Percentiles rank a stretch among this genome's conserved stretches.
phyloP scores from a whole-genome alignment of 495 filamentous ascomycete genomes.

The Glonium stellatum region DNA sequence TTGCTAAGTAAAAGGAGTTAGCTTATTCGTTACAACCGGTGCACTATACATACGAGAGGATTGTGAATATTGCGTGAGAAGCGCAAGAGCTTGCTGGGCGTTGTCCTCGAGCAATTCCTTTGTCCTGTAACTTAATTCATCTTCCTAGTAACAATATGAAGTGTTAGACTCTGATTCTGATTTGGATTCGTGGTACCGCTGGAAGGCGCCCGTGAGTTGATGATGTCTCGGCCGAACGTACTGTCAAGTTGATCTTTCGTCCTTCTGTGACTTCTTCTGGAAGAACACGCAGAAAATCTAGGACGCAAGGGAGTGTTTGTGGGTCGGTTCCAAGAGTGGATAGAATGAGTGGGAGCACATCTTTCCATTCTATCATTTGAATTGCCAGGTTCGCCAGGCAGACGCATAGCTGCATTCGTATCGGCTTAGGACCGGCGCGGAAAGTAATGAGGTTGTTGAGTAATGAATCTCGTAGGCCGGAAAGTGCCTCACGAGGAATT shows the following conservation, averaged over 20 bases:
- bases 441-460: constrained; percentile 70
- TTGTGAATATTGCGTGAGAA: constrained; percentile 81
- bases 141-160: constrained; percentile 61
- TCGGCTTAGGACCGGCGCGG: constrained; percentile 76
- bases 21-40: background rate
- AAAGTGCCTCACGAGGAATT: constrained; percentile 66
- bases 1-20: constrained; percentile 27
- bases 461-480: constrained; percentile 72
- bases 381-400: constrained; percentile 90
- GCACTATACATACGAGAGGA: constrained; percentile 64
- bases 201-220: constrained; percentile 41
- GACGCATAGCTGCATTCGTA: constrained; percentile 90
- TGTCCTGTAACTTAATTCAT: constrained; percentile 76
- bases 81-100: constrained; percentile 71
- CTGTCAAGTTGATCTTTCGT: constrained; percentile 95
- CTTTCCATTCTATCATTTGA: constrained; percentile 93
- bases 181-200: constrained; percentile 34
- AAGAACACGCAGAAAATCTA: constrained; percentile 93
- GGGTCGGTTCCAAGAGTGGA: constrained; percentile 68
- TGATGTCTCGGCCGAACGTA: constrained; percentile 64
- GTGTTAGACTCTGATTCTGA: constrained; percentile 44
- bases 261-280: constrained; percentile 99
- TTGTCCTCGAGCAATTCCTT: constrained; percentile 85
- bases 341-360: constrained; percentile 78
- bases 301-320: constrained; percentile 69